Evolutionary conservation across 768 basidiomycete species (phyloP), one percentile per base, ranked within the genome.

Genomic region (Lentinus brumalis): DNA sequence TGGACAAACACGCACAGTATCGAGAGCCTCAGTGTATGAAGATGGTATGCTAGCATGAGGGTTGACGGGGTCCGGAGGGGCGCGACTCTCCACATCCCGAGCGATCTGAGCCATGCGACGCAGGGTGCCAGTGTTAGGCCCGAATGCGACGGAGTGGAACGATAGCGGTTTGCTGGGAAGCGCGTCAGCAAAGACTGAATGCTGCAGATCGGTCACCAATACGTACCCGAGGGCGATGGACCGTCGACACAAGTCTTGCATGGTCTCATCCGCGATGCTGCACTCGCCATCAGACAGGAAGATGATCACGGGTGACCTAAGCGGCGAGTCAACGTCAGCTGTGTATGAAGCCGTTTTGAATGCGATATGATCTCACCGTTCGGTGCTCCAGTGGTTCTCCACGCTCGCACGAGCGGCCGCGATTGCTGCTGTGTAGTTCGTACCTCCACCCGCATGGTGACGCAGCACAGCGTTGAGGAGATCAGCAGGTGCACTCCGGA

Each of bases 121-220:
- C 26, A 87, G 70, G 46, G 65, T 61, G 62, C 66, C 8, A 45
- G 66, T 35, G 10, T 72, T 65, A 1, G 72, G 71, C 4, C 83
- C 86, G 44, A 87, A 87, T 0, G 81, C 78, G n/a, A 87, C 81
- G 0, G 85, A 68, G 47, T 87, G 86, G 66, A 87, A 82, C 0
- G 85, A 84, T 1, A 85, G 71, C 0, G 84, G 71, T 72, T 83
- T 82, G 12, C 86, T 86, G 38, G 6, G 11, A 1, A 1, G 15
- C n/a, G 12, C 0, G 16, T 51, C 40, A 26, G 10, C 29, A 12
- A 59, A 45, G 32, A n/a, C 45, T 21, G 46, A 29, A 3, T 26
- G 45, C 11, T 21, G 10, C 29, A 14, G 1, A 41, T 15, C 21
- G n/a, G 14, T n/a, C 18, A 18, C 16, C n/a, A 39, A 2, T 18